Conservation (phyloP, 495 filamentous ascomycete species). For the Astrocystis sublimbata region DNA sequence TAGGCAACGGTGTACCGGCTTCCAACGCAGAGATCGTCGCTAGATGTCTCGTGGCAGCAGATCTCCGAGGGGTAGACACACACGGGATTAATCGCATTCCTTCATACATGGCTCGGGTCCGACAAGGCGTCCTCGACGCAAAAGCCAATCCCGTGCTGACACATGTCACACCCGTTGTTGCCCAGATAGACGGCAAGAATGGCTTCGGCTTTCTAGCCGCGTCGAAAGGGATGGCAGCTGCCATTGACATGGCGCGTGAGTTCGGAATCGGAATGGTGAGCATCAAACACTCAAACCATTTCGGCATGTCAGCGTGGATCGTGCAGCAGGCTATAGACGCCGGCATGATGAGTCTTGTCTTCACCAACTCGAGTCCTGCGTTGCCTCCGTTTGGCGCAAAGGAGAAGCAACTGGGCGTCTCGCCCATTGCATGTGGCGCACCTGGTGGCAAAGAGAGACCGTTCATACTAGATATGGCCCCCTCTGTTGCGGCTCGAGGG, state of each 20-base stretch:
- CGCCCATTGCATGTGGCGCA: slow-evolving; percentile 75
- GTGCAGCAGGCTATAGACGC: slow-evolving; percentile 72
- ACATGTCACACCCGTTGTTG: slow-evolving; percentile 67
- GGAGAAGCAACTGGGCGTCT: slow-evolving; percentile 69
- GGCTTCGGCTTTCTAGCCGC: slow-evolving; percentile 74
- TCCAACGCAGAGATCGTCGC: slow-evolving; percentile 61
- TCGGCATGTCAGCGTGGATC: slow-evolving; percentile 78
- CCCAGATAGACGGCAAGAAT: slow-evolving; percentile 66
- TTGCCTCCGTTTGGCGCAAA: slow-evolving; percentile 72
- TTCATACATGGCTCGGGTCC: slow-evolving; percentile 71
- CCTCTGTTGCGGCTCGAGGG: slow-evolving; percentile 68
- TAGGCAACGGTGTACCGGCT: slow-evolving; percentile 55
- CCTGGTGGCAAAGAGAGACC: slow-evolving; percentile 55
- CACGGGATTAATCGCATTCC: slow-evolving; percentile 77
- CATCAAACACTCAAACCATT: slow-evolving; percentile 76
- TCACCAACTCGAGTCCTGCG: slow-evolving; percentile 76
- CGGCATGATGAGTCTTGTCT: slow-evolving; percentile 73
- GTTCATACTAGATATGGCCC: slow-evolving; percentile 81
- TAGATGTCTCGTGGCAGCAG: slow-evolving; percentile 64
- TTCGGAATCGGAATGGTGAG: slow-evolving; percentile 73
- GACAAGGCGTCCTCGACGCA: slow-evolving; percentile 63
- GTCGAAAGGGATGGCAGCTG: slow-evolving; percentile 60
- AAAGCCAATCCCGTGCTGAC: slow-evolving; percentile 55
- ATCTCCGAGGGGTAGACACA: slow-evolving; percentile 76
- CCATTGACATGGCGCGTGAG: slow-evolving; percentile 62